Evolutionary conservation across 257 asterid genomes (phyloP), one percentile per base, ranked within the genome.

Genomic region (Scutellaria barbata): DNA sequence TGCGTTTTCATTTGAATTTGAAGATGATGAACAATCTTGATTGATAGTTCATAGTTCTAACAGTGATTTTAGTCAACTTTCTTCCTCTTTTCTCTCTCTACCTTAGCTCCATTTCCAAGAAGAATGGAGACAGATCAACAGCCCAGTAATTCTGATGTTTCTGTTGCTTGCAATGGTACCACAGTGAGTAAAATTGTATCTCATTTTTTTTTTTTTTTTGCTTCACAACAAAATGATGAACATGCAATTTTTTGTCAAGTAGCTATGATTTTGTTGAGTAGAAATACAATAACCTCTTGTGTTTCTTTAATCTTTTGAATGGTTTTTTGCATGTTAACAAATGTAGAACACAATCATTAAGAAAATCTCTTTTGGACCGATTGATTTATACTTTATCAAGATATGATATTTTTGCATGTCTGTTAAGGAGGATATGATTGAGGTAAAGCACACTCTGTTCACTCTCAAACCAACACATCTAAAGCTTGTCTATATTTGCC

Each of bases 371-470:
- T 71, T 75, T 51, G 47, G 70, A 64, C 76, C 76, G 67, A 83
- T 70, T 56, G 67, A 71, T 73, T 52, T 8, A 43, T 55, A 74
- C 75, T 80, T 72, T 83, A 68, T 67, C 59, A 64, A 71, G 80
- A 76, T 79, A 79, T 84, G 66, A 71, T 79, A 59, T 81, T 72
- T 60, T 80, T n/a, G 73, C 79, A 68, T 75, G 86, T 76, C 68
- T 69, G 30, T 54, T n/a, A 33, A 64, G 65, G 69, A 72, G 48
- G 68, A 58, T 41, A 84, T 81, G 79, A 84, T 84, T 78, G 58
- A 71, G 54, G 77, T 7, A 69, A 17, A 35, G 79, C 83, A 79
- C 84, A 12, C 84, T 45, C 73, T 76, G 82, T 74, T 60, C 80
- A 81, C 76, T 73, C 77, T 51, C 77, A 57, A 71, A 71, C 69